A percentile compares a stretch with the other conserved stretches of the same genome.
phyloP scores from a whole-genome alignment of 768 basidiomycete genomes.

The Amanita molliuscula region DNA sequence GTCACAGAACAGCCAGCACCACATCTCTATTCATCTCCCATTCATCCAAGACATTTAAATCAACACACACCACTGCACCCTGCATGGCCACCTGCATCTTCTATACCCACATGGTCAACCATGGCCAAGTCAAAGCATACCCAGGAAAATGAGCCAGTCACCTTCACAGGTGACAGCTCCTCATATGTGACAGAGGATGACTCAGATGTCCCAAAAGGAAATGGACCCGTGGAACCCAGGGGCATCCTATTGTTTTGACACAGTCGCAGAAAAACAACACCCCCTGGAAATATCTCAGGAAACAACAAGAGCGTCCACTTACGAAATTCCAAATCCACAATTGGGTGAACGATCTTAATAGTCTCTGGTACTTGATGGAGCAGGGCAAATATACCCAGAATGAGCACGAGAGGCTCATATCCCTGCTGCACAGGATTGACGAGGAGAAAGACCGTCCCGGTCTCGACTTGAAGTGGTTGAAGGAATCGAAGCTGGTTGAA shows the following conservation, averaged over 20 bases:
- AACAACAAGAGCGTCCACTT: not conserved
- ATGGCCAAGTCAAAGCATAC: not conserved
- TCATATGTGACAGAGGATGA: not conserved
- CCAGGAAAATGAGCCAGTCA: not conserved
- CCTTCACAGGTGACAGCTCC: not conserved
- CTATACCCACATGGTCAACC: too few species aligned
- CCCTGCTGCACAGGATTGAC: conserved; percentile 4
- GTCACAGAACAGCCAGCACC: not conserved
- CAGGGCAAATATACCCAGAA: not conserved
- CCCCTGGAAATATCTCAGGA: not conserved
- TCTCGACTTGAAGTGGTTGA: conserved; percentile 12
- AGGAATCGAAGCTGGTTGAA: conserved; percentile 10
- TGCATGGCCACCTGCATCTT: not conserved
- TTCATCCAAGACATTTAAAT: not conserved
- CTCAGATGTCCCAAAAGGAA: not conserved
- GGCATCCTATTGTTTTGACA: not conserved
- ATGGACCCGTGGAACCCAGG: not conserved
- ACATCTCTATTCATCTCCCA: too few species aligned
- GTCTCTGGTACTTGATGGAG: conserved; percentile 1
- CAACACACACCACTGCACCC: not conserved
- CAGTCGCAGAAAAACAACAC: not conserved
- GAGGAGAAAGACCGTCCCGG: conserved; percentile 5
- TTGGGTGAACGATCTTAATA: not conserved
- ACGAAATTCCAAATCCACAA: not conserved
- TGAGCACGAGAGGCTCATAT: not conserved